phyloP scores from a whole-genome alignment of 2,329 filamentous ascomycete species.

The Tolypocladium nubicola region DNA sequence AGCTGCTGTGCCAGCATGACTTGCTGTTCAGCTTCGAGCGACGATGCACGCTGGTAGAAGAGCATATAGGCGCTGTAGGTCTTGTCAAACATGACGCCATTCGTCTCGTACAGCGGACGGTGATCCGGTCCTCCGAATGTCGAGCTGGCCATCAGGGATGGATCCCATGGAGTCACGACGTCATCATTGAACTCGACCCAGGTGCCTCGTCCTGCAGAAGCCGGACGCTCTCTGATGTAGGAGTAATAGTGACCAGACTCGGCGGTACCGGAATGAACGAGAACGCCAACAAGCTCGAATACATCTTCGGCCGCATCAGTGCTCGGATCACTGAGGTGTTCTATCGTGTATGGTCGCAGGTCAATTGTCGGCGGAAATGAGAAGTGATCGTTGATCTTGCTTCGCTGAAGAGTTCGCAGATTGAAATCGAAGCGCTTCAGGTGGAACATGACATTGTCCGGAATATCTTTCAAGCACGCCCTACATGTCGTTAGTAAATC shows the following conservation, averaged over 20 bases:
- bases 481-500: slow-evolving; percentile 27
- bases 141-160: slow-evolving; percentile 57
- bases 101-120: slow-evolving; percentile 32
- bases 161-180: slow-evolving; percentile 67
- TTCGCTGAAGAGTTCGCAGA: slow-evolving; percentile 62
- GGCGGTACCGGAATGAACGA: slow-evolving; percentile 86
- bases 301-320: slow-evolving; percentile 53
- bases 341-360: slow-evolving; percentile 83
- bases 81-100: slow-evolving; percentile 48
- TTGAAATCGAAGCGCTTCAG: slow-evolving; percentile 84
- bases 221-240: slow-evolving; percentile 73
- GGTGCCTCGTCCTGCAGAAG: slow-evolving; percentile 29
- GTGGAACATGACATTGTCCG: slow-evolving; percentile 91
- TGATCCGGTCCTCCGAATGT: slow-evolving; percentile 70
- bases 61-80: slow-evolving; percentile 92
- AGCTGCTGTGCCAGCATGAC: slow-evolving; percentile 23
- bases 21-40: slow-evolving; percentile 44
- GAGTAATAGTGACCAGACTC: slow-evolving; percentile 97
- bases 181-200: slow-evolving; percentile 97
- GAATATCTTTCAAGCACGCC: slow-evolving; percentile 83
- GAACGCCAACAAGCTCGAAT: slow-evolving; percentile 89
- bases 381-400: slow-evolving; percentile 94
- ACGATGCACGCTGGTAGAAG: slow-evolving; percentile 79
- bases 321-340: slow-evolving; percentile 59
- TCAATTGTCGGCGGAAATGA: slow-evolving; percentile 76